Base-by-base conservation (phyloP, 2,329 filamentous ascomycete species). In the Trichophyton simii region DNA sequence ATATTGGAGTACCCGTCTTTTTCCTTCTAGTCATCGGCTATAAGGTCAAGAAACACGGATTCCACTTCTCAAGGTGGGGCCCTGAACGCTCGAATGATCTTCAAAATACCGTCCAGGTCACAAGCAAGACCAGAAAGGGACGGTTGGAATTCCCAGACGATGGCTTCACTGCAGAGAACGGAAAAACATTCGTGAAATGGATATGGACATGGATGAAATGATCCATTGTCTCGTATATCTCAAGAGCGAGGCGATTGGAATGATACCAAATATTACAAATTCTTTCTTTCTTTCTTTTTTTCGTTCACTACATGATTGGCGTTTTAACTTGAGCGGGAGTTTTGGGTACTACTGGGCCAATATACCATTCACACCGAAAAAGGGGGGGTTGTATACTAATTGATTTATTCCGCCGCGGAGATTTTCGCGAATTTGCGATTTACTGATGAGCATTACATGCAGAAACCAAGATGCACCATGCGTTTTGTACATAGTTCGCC, bases 1-100 rank as follows among this genome's bases (percentile, higher is more conserved):
- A 77, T 61, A 72, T 76, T 61, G 72, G 72, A 28, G 73, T 76
- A 70, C 73, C 72, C 0, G 71, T 73, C 0, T 76, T 75, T 58
- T 55, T 75, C 20, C 18, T 75, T 1, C 68, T 76, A 0, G 68
- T 76, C 20, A n/a, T 75, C 1, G 72, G 70, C 1, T 76, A 75
- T 64, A 75, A 76, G 57, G 59, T 75, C 50, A 68, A 69, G 20
- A 73, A 73, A 54, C 73, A 75, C 58, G 72, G 73, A 0, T 66
- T 75, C 52, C 55, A 57, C 42, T 63, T 75, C 6, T 66, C 67
- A 3, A 63, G 70, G 55, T 75, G 72, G 72, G 69, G 72, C 22
- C 68, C 70, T 9, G 72, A 75, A 57, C 66, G 72, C 48, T 74
- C 72, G 0, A 72, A 65, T 22, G 73, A 75, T 61, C 63, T 75